Conservation (phyloP, 2,329 filamentous ascomycete species). For the Aspergillus glaucus region DNA sequence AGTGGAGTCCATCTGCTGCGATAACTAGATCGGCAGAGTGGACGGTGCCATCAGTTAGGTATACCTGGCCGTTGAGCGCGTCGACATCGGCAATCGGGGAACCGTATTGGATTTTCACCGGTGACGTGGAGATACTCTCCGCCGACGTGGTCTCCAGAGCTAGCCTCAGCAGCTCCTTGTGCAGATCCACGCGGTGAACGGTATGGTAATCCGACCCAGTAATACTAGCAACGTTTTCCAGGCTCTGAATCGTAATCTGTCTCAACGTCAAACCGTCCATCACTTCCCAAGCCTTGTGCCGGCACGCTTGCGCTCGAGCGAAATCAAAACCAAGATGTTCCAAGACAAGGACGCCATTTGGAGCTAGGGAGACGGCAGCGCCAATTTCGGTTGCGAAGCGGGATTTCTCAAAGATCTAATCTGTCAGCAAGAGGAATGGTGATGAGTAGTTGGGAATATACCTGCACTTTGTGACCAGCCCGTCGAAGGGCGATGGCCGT, state of each 20-base stretch:
- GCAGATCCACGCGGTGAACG: constrained; percentile 14
- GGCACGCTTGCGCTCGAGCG: constrained; percentile 15
- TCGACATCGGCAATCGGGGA: constrained; percentile 18
- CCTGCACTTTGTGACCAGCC: constrained; percentile 19
- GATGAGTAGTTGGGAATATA: constrained; percentile 2
- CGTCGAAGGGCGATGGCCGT: constrained; percentile 23
- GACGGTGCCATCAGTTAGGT: constrained; percentile 13
- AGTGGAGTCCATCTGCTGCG: constrained; percentile 27
- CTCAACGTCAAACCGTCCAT: constrained; percentile 15
- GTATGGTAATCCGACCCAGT: constrained; percentile 2
- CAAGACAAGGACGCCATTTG: constrained; percentile 22
- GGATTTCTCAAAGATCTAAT: constrained; percentile 25
- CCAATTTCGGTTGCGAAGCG: constrained; percentile 22
- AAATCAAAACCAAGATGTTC: constrained; percentile 21
- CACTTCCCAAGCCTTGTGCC: constrained; percentile 13
- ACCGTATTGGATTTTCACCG: constrained; percentile 14
- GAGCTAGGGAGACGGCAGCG: constrained; percentile 23
- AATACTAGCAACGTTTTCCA: constrained; percentile 1
- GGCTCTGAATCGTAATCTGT: constrained; percentile 3
- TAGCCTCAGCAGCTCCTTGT: constrained; percentile 11
- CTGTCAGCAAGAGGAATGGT: neutral
- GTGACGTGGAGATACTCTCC: neutral
- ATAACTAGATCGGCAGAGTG: constrained; percentile 25
- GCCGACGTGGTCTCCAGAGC: constrained; percentile 1
- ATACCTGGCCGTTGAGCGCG: constrained; percentile 11